These are phyloP conservation scores for Salvia splendens DNA, from an alignment of 257 asterid species.

Conservation along the genomic window DNA sequence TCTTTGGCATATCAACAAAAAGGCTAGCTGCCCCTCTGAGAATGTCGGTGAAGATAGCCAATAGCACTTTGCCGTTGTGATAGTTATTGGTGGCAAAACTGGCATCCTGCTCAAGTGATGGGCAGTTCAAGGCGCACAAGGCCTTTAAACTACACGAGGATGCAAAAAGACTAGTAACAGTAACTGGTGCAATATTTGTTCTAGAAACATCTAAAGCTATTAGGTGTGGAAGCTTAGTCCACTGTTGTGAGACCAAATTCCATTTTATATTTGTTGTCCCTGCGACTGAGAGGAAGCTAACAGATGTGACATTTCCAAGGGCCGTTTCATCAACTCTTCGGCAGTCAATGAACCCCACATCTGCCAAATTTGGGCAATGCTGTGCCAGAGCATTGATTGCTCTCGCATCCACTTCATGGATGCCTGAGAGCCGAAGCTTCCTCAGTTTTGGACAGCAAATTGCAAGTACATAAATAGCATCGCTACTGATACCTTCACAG, in stretches of 20 bases:
- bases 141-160: slow-evolving; percentile 58
- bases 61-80: slow-evolving; percentile 62
- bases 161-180: slow-evolving; percentile 51
- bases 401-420: slow-evolving; percentile 62
- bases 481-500: slow-evolving; percentile 74
- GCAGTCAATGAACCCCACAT: slow-evolving; percentile 76
- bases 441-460: slow-evolving; percentile 60
- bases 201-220: slow-evolving; percentile 78
- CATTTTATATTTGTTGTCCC: slow-evolving; percentile 67
- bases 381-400: slow-evolving; percentile 72
- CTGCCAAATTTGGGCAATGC: slow-evolving; percentile 54
- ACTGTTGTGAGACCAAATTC: slow-evolving; percentile 48
- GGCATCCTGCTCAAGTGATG: slow-evolving; percentile 54
- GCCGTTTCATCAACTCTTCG: slow-evolving; percentile 61
- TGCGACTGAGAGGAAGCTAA: slow-evolving; percentile 73
- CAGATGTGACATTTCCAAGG: slow-evolving; percentile 52
- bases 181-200: slow-evolving; percentile 55
- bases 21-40: slow-evolving; percentile 55
- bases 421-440: slow-evolving; percentile 70
- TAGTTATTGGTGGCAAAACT: slow-evolving; percentile 50
- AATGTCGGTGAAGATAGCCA: slow-evolving; percentile 60
- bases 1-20: slow-evolving; percentile 49
- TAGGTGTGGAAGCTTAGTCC: slow-evolving; percentile 67
- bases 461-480: slow-evolving; percentile 67
- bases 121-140: slow-evolving; percentile 70